Evolutionary conservation across 2,329 filamentous ascomycete species (phyloP).

Genomic region (Aspergillus melleus): DNA sequence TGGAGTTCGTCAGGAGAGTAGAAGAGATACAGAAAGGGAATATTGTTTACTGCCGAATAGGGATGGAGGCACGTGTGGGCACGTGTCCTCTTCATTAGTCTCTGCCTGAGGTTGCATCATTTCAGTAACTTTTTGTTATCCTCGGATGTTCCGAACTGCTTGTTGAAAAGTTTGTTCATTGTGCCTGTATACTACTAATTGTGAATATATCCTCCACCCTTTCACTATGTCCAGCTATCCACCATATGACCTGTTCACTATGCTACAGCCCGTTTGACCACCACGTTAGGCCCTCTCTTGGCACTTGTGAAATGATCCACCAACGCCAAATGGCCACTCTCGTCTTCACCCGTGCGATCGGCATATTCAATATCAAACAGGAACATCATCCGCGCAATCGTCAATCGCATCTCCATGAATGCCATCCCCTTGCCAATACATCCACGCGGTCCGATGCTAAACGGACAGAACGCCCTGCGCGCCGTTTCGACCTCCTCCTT

Average conservation of each 20-base stretch:
- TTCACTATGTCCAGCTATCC: background rate
- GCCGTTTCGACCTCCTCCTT: slow-evolving; percentile 55
- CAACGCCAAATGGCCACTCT: slow-evolving; percentile 34
- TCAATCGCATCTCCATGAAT: slow-evolving; percentile 43
- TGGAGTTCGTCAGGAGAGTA: too few species aligned
- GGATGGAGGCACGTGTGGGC: slow-evolving; percentile 1
- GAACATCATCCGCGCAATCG: slow-evolving; percentile 40
- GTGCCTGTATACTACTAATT: too few species aligned
- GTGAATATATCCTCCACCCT: background rate
- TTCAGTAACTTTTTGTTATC: background rate
- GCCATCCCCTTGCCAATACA: slow-evolving; percentile 47
- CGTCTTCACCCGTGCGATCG: slow-evolving; percentile 36
- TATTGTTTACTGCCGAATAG: background rate
- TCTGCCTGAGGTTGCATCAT: background rate
- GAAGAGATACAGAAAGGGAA: too few species aligned
- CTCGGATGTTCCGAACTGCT: background rate
- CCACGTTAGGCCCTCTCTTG: slow-evolving; percentile 39
- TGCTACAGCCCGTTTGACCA: slow-evolving; percentile 11
- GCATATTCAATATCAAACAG: slow-evolving; percentile 41
- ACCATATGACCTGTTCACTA: background rate
- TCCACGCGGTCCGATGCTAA: slow-evolving; percentile 43
- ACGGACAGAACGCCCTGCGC: slow-evolving; percentile 70
- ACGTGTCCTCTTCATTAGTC: slow-evolving; percentile 2
- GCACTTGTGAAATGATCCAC: slow-evolving; percentile 41
- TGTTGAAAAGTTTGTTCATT: background rate